Percentiles rank a stretch among this genome's conserved stretches.
Evolutionary conservation across 2,329 filamentous ascomycete species (phyloP).

Genomic region (Cladosporium sp.): DNA sequence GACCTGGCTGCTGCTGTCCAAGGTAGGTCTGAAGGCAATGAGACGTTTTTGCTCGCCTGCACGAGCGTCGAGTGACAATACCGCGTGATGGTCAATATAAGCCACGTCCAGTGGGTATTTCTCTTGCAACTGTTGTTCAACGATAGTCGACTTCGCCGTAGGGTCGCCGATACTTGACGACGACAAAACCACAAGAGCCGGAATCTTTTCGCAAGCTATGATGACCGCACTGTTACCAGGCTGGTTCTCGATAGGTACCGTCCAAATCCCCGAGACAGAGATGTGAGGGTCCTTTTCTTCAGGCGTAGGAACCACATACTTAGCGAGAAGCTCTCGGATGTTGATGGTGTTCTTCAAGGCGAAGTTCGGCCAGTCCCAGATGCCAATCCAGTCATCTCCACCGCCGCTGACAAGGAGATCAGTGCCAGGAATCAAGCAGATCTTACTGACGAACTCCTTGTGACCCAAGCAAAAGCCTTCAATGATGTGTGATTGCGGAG

Average conservation of each 20-base stretch:
- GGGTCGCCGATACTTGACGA: slow-evolving; percentile 1
- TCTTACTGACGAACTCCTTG: slow-evolving; percentile 70
- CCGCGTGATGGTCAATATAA: slow-evolving; percentile 4
- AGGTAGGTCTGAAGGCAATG: neutral
- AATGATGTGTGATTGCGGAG: slow-evolving; percentile 80
- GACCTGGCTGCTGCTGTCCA: slow-evolving; percentile 6
- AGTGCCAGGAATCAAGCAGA: slow-evolving; percentile 57
- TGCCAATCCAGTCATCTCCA: slow-evolving; percentile 69
- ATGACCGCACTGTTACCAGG: slow-evolving; percentile 23
- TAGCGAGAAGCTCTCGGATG: slow-evolving; percentile 29
- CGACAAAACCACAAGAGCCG: slow-evolving; percentile 53
- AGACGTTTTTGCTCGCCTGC: slow-evolving; percentile 7
- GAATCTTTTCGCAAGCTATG: slow-evolving; percentile 40
- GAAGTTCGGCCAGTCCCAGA: slow-evolving; percentile 73
- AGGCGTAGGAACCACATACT: neutral
- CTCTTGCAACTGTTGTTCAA: slow-evolving; percentile 2
- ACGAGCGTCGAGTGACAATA: slow-evolving; percentile 19
- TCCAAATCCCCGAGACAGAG: slow-evolving; percentile 50
- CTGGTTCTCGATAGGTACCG: slow-evolving; percentile 16
- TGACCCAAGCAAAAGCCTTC: slow-evolving; percentile 88
- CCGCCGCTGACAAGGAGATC: slow-evolving; percentile 77
- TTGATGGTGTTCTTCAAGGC: slow-evolving; percentile 50
- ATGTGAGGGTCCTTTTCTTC: slow-evolving; percentile 19
- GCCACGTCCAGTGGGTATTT: slow-evolving; percentile 15
- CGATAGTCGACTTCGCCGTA: neutral